These are phyloP conservation scores for Pyrus hybrid DNA, from an alignment of 331 rosid species.

Conservation along the genomic window DNA sequence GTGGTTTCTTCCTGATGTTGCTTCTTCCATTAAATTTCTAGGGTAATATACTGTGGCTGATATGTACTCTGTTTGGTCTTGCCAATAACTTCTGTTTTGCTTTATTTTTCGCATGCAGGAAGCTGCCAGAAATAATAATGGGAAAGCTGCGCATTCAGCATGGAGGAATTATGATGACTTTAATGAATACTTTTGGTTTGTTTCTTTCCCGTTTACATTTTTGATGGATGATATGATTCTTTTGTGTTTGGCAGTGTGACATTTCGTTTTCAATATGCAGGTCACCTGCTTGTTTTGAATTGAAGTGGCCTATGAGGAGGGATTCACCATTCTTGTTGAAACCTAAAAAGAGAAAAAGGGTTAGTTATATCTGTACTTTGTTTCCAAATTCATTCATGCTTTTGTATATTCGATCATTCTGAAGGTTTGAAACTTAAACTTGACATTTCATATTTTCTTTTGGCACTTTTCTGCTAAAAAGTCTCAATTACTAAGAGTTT, in stretches of 20 bases:
- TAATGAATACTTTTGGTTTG: conserved; percentile 96
- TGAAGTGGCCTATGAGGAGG: conserved; percentile 70
- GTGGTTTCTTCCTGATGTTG: background rate
- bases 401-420: background rate
- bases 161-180: conserved; percentile 99
- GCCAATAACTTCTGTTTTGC: background rate
- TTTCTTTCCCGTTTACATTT: background rate
- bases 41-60: background rate
- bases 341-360: conserved; percentile 70
- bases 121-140: conserved; percentile 56
- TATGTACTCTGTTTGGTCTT: background rate
- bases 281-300: conserved; percentile 87
- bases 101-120: conserved; percentile 45
- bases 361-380: conserved; percentile 28
- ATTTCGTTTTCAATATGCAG: conserved; percentile 38
- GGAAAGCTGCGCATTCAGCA: conserved; percentile 95
- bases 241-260: background rate
- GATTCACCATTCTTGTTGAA: conserved; percentile 44
- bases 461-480: background rate
- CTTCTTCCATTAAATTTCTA: background rate
- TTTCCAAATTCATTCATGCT: background rate
- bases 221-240: background rate
- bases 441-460: background rate
- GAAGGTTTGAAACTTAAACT: background rate
- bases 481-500: background rate